These are phyloP conservation scores for Endotrypanum monterogeii DNA, from an alignment of 208 protist genomes.

Conservation along the genomic window DNA sequence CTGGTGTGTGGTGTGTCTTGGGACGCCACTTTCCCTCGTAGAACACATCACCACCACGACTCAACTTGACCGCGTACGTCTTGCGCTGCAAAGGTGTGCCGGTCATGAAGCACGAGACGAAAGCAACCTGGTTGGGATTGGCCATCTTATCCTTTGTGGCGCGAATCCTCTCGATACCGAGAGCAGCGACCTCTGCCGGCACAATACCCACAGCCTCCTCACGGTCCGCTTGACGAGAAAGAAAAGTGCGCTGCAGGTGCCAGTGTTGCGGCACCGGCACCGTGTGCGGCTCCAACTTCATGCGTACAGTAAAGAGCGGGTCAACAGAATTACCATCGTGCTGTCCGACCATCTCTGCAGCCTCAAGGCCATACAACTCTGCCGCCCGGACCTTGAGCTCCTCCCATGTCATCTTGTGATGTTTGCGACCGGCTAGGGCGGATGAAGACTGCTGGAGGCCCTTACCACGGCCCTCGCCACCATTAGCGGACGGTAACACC, in stretches of 20 bases:
- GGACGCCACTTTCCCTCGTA: slow-evolving; percentile 97
- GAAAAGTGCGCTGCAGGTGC: slow-evolving; percentile 97
- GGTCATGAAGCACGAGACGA: slow-evolving; percentile 97
- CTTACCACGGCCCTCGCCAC: slow-evolving; percentile 1
- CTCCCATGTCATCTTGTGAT: slow-evolving; percentile 64
- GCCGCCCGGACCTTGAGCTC: slow-evolving; percentile 58
- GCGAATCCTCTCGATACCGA: slow-evolving; percentile 95
- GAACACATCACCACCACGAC: slow-evolving; percentile 95
- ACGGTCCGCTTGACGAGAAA: slow-evolving; percentile 95
- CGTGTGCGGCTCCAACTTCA: slow-evolving; percentile 92
- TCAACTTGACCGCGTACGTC: slow-evolving; percentile 86
- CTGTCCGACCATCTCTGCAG: slow-evolving; percentile 70
- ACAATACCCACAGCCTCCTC: slow-evolving; percentile 95
- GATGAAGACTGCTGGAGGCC: slow-evolving; percentile 3
- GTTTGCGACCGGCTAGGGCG: slow-evolving; percentile 39
- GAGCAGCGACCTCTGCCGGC: slow-evolving; percentile 92
- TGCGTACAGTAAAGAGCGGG: slow-evolving; percentile 94
- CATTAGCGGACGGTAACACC: slow-evolving; percentile 26
- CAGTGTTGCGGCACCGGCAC: slow-evolving; percentile 99
- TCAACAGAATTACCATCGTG: slow-evolving; percentile 97
- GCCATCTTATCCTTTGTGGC: slow-evolving; percentile 98
- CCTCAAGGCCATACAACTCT: slow-evolving; percentile 15
- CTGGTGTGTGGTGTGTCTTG: slow-evolving; percentile 59
- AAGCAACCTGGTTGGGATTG: slow-evolving; percentile 96
- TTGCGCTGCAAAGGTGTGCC: slow-evolving; percentile 94